Conservation (phyloP, 495 filamentous ascomycete genomes). For the Xylaria castorea region DNA sequence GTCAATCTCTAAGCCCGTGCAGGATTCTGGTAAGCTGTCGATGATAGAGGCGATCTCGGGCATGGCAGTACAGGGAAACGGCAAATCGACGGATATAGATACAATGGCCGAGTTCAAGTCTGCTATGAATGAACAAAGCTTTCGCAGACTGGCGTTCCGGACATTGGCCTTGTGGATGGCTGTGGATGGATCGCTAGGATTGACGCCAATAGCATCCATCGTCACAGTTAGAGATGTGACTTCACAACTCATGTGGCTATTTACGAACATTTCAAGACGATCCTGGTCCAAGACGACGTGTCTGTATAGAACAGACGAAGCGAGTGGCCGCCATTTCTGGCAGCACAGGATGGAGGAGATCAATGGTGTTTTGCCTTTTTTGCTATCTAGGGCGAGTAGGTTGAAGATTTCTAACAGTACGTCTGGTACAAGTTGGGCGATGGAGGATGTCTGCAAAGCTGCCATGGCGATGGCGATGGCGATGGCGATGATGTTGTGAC, state of each 20-base stretch:
- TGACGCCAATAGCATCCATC: constrained; percentile 7
- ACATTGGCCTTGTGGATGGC: not conserved
- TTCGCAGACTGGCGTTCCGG: not conserved
- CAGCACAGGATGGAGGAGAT: constrained; percentile 22
- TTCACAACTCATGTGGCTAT: constrained; percentile 3
- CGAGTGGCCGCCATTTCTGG: constrained; percentile 24
- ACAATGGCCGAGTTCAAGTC: constrained; percentile 4
- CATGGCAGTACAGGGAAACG: constrained; percentile 20
- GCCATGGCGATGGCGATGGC: not conserved
- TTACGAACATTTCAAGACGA: constrained; percentile 19
- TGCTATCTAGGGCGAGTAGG: constrained; percentile 8
- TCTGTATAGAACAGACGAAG: constrained; percentile 23
- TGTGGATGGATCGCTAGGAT: constrained; percentile 8
- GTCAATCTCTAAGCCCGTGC: constrained; percentile 24
- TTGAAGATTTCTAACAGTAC: constrained; percentile 29
- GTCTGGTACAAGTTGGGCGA: constrained; percentile 24
- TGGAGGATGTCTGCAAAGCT: not conserved
- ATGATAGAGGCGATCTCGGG: constrained; percentile 20
- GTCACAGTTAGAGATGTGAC: constrained; percentile 22
- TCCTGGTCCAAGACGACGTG: constrained; percentile 21
- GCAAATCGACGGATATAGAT: constrained; percentile 26
- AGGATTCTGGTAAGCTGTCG: constrained; percentile 21
- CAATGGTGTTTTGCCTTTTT: constrained; percentile 11
- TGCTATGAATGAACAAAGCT: not conserved
- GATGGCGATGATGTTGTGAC: not conserved